Base-by-base conservation (phyloP, 768 basidiomycete species). In the Grammothele lineata region DNA sequence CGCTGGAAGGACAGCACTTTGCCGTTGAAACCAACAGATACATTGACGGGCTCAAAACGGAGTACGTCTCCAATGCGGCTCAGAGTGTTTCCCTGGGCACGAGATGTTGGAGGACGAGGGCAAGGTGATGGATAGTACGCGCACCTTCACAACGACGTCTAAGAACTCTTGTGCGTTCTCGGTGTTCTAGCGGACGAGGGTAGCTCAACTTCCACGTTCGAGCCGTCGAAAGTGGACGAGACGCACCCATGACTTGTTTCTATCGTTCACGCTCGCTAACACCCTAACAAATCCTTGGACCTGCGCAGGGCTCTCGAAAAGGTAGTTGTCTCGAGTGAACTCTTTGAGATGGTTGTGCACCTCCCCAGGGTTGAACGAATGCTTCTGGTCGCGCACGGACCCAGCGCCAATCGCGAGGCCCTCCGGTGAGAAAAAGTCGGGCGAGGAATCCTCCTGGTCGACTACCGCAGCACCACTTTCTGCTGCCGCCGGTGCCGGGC, bases 1-100 rank as follows among this genome's bases (percentile, higher is more conserved):
- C 73, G 63, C 50, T 85, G 80, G 47, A 85, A 86, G 2, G 83
- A 83, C 7, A 85, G 66, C 0, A 58, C 51, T 14, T 7, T 30
- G 0, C 45, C 45, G 1, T 62, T 53, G 39, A 47, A 56, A n/a
- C 64, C 64, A 27, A 72, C 70, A 8, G 50, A 46, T 3, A 60
- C 56, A 10, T 70, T 70, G 23, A 84, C 71, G 1, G 58, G 51
- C 0, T 65, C 57, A 70, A 74, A 81, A 5, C 59, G 59, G 15
- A 85, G 57, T 32, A 83, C 64, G 36, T 80, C 77, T 3, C 59
- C 59, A 18, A 85, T 63, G 25, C 79, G 74, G 5, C 67, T 64
- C 25, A 81, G 58, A 9, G 75, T 77, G 32, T 78, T 77, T 43
- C 70, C 70, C 79, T 77, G 19, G 4, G 4, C n/a, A 18, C 24